Conservation (phyloP, 306 rosid species). For the Vigna mungo region DNA sequence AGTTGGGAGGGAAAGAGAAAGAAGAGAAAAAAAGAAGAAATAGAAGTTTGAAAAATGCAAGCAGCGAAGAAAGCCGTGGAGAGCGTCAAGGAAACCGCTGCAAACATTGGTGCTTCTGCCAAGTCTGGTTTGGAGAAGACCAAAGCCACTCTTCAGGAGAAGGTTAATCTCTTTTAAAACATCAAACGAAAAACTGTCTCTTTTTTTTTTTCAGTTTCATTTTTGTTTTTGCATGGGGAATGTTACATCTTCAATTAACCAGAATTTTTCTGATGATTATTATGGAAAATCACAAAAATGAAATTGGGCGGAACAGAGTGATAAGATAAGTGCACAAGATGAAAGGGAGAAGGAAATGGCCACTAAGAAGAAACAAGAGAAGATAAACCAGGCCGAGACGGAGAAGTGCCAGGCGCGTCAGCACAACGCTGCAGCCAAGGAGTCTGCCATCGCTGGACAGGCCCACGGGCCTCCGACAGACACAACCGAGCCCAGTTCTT, state of each 20-base stretch:
- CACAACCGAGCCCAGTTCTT: background rate
- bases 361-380: slow-evolving; percentile 51
- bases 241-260: no score
- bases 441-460: background rate
- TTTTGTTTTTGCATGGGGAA: no score
- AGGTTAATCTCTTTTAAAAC: slow-evolving; percentile 48
- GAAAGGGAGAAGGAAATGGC: slow-evolving; percentile 64
- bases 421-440: slow-evolving; percentile 52
- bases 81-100: slow-evolving; percentile 64
- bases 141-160: slow-evolving; percentile 74
- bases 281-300: no score
- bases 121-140: slow-evolving; percentile 79
- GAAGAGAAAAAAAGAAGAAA: no score
- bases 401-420: slow-evolving; percentile 57
- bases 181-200: no score
- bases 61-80: slow-evolving; percentile 60
- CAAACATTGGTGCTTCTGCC: slow-evolving; percentile 80
- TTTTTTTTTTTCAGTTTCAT: no score
- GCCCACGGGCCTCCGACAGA: slow-evolving; percentile 28
- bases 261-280: no score
- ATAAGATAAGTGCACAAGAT: slow-evolving; percentile 56
- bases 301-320: slow-evolving; percentile 45
- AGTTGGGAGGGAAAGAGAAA: no score
- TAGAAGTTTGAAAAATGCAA: slow-evolving; percentile 54
- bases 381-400: slow-evolving; percentile 57